Conservation (phyloP, 805 yeast genomes). For the Starmerella riodocensis region DNA sequence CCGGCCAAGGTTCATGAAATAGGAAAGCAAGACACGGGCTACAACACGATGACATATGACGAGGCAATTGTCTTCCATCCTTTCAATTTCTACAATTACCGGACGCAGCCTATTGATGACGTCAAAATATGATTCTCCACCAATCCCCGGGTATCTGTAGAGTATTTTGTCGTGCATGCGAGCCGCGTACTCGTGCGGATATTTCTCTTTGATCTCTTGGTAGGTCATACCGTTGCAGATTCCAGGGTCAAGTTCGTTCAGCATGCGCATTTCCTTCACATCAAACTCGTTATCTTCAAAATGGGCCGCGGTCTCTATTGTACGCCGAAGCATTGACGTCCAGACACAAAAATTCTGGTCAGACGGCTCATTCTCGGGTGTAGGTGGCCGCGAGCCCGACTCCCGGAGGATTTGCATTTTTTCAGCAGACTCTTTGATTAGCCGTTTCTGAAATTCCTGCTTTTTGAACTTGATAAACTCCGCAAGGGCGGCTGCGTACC, state of each 20-base stretch:
- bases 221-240: conserved; percentile 87
- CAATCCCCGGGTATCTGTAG: conserved; percentile 91
- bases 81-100: conserved; percentile 79
- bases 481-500: conserved; percentile 59
- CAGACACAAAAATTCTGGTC: conserved; percentile 80
- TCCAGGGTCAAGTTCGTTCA: conserved; percentile 90
- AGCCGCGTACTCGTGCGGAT: conserved; percentile 68
- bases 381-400: conserved; percentile 26
- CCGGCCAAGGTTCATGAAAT: conserved; percentile 66
- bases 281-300: conserved; percentile 66
- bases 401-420: conserved; percentile 32
- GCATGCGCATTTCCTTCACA: conserved; percentile 79
- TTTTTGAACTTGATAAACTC: conserved; percentile 62
- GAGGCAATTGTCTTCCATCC: conserved; percentile 76
- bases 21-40: conserved; percentile 72
- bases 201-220: conserved; percentile 57
- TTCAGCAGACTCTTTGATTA: conserved; percentile 40
- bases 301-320: conserved; percentile 62
- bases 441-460: conserved; percentile 49
- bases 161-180: conserved; percentile 65
- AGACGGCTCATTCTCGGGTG: conserved; percentile 30
- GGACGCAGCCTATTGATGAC: conserved; percentile 84
- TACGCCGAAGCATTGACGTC: conserved; percentile 75
- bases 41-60: conserved; percentile 85
- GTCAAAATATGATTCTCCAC: conserved; percentile 91